These are phyloP conservation scores for Nowakowskiella sp. DNA, from an alignment of 192 early-diverging fungal genomes.

Conservation along the genomic window DNA sequence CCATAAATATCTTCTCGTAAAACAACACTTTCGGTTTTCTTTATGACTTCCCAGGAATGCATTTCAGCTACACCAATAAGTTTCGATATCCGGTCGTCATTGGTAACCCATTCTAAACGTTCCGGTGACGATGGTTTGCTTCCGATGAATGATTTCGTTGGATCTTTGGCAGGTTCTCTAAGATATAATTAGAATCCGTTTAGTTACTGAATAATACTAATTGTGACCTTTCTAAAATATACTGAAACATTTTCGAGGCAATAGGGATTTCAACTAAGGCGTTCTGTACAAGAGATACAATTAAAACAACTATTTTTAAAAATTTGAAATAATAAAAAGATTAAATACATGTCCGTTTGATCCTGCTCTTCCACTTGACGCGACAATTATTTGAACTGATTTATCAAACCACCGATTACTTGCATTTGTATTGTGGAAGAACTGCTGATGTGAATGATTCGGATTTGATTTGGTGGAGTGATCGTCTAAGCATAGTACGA, in stretches of 20 bases:
- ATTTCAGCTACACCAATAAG: constrained; percentile 54
- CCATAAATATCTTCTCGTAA: constrained; percentile 71
- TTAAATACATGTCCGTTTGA: constrained; percentile 77
- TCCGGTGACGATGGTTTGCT: constrained; percentile 33
- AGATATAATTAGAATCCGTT: constrained; percentile 3
- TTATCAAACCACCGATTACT: constrained; percentile 97
- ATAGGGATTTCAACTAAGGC: neutral
- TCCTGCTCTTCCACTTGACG: constrained; percentile 77
- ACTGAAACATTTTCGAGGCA: neutral
- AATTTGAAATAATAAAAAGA: no score
- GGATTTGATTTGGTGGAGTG: constrained; percentile 47
- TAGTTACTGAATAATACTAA: neutral
- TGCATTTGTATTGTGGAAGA: constrained; percentile 70
- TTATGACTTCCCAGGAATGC: constrained; percentile 55
- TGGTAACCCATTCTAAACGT: constrained; percentile 60
- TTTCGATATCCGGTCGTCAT: constrained; percentile 44
- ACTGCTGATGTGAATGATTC: constrained; percentile 59
- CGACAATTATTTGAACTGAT: constrained; percentile 77
- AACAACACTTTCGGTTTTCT: constrained; percentile 63
- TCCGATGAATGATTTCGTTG: constrained; percentile 17
- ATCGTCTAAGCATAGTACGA: constrained; percentile 83
- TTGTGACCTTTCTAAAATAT: neutral
- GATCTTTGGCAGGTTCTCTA: constrained; percentile 50
- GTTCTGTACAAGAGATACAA: no score
- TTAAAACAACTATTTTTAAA: no score